These are phyloP conservation scores for Bipolaris oryzae DNA, from an alignment of 2,329 filamentous ascomycete genomes.

Conservation along the genomic window DNA sequence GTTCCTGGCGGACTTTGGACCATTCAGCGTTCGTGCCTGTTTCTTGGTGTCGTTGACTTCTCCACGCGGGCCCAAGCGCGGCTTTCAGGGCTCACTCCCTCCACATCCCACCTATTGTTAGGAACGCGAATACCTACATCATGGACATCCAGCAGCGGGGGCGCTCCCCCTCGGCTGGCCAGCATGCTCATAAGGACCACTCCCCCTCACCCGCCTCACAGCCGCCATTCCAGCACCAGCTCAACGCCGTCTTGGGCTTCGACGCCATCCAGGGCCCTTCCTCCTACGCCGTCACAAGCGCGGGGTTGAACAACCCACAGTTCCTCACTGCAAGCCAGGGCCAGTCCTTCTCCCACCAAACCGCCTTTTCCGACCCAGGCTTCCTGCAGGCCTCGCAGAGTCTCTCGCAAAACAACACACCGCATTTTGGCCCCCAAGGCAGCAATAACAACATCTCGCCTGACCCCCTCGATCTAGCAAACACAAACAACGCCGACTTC, in stretches of 20 bases:
- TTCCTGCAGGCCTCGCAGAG: constrained; percentile 49
- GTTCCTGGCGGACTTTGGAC: constrained; percentile 26
- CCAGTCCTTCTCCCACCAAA: constrained; percentile 51
- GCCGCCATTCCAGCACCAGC: constrained; percentile 58
- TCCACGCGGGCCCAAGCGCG: constrained; percentile 30
- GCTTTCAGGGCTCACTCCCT: constrained; percentile 18
- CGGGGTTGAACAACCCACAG: constrained; percentile 44
- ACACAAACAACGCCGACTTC: constrained; percentile 46
- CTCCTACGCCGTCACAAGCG: constrained; percentile 37
- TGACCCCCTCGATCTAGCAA: constrained; percentile 45
- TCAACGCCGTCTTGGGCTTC: constrained; percentile 59
- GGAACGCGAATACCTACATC: constrained; percentile 56
- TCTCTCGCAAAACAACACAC: constrained; percentile 63
- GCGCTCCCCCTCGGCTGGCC: constrained; percentile 66
- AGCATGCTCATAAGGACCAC: constrained; percentile 69
- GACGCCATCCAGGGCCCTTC: constrained; percentile 52
- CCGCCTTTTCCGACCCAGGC: constrained; percentile 49
- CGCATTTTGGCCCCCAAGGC: constrained; percentile 48
- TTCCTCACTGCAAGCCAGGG: constrained; percentile 56
- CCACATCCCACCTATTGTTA: constrained; percentile 34
- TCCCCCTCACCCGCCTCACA: constrained; percentile 68
- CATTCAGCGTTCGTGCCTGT: constrained; percentile 29
- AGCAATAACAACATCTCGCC: constrained; percentile 46
- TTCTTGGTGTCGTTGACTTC: constrained; percentile 12
- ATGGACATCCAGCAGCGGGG: constrained; percentile 57